Evolutionary conservation across 257 asterid genomes (phyloP).

Genomic region (Forsythia viridissima): DNA sequence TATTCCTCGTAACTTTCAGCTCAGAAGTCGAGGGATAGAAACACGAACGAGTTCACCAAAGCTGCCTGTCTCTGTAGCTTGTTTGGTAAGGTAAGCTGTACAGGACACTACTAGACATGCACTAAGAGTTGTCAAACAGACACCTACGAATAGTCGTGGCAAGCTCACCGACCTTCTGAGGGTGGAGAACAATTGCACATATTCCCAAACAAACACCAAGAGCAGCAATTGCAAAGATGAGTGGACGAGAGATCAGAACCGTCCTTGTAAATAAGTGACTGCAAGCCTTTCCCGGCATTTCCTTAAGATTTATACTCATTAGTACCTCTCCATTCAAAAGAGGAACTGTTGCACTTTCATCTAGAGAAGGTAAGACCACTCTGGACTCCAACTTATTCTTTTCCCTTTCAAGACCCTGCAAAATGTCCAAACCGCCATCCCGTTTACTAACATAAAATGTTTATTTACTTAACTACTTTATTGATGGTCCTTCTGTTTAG

Average conservation of each 20-base stretch:
- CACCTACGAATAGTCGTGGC: conserved; percentile 67
- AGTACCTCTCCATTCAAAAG: conserved; percentile 55
- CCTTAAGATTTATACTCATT: conserved; percentile 43
- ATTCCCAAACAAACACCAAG: conserved; percentile 70
- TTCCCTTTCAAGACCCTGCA: conserved; percentile 42
- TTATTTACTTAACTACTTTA: not conserved
- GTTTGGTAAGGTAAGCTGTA: not conserved
- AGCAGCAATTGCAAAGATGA: conserved; percentile 42
- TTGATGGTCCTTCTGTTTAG: not conserved
- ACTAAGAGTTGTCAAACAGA: conserved; percentile 42
- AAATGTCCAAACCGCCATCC: conserved; percentile 15
- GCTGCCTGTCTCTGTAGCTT: too few species aligned
- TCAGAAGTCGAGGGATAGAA: too few species aligned
- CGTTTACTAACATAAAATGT: conserved; percentile 8
- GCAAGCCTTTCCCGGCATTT: conserved; percentile 40
- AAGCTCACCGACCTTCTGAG: conserved; percentile 47
- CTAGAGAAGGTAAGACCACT: conserved; percentile 21
- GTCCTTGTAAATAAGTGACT: conserved; percentile 32
- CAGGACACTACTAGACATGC: not conserved
- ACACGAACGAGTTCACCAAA: too few species aligned
- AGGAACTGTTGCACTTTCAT: conserved; percentile 46
- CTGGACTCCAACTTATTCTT: conserved; percentile 26
- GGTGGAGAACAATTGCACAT: conserved; percentile 70
- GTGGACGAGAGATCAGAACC: conserved; percentile 44
- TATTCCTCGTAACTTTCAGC: not conserved